Evolutionary conservation across 2,329 filamentous ascomycete genomes (phyloP).

Genomic region (Phaeosphaeria sp.): DNA sequence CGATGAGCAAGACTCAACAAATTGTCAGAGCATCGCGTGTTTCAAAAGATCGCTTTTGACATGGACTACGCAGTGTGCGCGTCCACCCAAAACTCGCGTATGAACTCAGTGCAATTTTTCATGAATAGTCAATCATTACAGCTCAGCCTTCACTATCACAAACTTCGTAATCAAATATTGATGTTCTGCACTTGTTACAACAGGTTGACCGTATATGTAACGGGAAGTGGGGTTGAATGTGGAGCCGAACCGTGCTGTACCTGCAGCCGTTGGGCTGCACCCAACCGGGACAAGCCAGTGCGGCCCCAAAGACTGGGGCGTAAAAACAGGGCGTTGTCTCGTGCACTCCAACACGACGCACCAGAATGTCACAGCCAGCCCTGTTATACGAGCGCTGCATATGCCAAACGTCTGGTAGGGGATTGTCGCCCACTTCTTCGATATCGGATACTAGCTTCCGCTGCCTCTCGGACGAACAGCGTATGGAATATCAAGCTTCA

Average conservation of each 20-base stretch:
- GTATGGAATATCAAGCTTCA: not conserved
- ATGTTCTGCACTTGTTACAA: no score
- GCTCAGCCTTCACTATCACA: no score
- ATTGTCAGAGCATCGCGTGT: no score
- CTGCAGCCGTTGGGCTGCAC: not conserved
- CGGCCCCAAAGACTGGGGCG: not conserved
- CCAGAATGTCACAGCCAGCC: not conserved
- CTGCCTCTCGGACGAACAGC: not conserved
- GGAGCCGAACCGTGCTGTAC: not conserved
- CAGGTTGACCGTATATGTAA: not conserved
- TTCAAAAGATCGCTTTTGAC: no score
- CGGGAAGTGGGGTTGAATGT: not conserved
- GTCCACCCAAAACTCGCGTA: no score
- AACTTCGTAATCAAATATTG: no score
- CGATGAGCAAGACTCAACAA: no score
- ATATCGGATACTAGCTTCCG: not conserved
- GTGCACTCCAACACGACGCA: not conserved
- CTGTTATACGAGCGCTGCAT: not conserved
- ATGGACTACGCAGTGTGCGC: no score
- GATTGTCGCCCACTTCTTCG: not conserved
- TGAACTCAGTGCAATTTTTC: no score
- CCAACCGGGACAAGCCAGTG: not conserved
- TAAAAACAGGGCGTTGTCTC: not conserved
- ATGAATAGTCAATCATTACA: no score
- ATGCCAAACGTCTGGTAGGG: not conserved